Conservation (phyloP, 257 asterid genomes). For the Misopates orontium region DNA sequence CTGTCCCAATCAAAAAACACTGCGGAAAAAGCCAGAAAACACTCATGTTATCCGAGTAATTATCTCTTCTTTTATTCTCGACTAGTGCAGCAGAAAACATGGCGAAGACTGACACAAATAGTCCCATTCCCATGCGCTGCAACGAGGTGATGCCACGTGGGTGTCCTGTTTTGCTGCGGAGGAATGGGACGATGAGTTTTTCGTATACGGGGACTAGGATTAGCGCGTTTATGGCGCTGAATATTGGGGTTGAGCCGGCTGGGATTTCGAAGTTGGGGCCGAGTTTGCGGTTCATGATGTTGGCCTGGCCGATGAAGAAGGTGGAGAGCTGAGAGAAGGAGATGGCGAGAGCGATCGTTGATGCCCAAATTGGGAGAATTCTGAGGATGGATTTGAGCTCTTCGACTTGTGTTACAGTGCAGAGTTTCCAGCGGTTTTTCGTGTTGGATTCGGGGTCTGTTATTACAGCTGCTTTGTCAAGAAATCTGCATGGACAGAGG, state of each 20-base stretch:
- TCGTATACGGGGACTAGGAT: slow-evolving; percentile 71
- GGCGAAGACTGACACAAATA: slow-evolving; percentile 63
- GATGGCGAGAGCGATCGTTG: slow-evolving; percentile 61
- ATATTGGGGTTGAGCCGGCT: slow-evolving; percentile 63
- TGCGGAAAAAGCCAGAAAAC: slow-evolving; percentile 83
- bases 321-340: slow-evolving; percentile 60
- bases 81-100: slow-evolving; percentile 62
- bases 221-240: slow-evolving; percentile 60
- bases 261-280: slow-evolving; percentile 49
- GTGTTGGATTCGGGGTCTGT: slow-evolving; percentile 31
- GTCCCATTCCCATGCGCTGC: slow-evolving; percentile 71
- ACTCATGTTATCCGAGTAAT: slow-evolving; percentile 22
- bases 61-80: slow-evolving; percentile 46
- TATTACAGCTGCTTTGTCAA: slow-evolving; percentile 54
- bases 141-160: slow-evolving; percentile 63
- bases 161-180: slow-evolving; percentile 57
- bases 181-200: slow-evolving; percentile 46
- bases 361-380: slow-evolving; percentile 56
- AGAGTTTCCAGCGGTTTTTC: slow-evolving; percentile 44
- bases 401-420: slow-evolving; percentile 65
- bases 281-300: slow-evolving; percentile 44
- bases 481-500: slow-evolving; percentile 33
- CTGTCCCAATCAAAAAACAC: slow-evolving; percentile 58
- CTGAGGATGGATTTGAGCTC: slow-evolving; percentile 53
- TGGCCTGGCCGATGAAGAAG: slow-evolving; percentile 55